Base-by-base conservation (phyloP, 2,329 filamentous ascomycete species). In the Colletotrichum falcatum region DNA sequence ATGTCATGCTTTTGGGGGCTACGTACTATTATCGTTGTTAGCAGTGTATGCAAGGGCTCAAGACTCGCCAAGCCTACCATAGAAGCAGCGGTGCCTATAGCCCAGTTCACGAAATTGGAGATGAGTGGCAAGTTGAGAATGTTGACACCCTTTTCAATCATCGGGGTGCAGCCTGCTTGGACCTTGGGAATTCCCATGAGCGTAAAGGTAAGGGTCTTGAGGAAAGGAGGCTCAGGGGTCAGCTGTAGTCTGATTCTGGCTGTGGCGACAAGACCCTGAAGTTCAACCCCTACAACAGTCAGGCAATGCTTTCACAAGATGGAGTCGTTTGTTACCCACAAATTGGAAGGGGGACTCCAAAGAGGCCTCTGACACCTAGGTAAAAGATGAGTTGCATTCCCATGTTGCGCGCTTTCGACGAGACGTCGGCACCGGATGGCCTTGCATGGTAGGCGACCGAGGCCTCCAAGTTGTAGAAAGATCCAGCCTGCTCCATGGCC, bases 81-180 rank as follows among this genome's bases (percentile, higher is more conserved):
- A 77, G 91, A 92, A 3, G 92, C 92, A 0, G 95, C 94, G 0
- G 96, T 90, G 46, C 90, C 91, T 75, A 98, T 97, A 6, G 95
- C 94, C 83, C 95, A 97, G 81, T 98, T 97, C 80, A 98, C 95
- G 78, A 99, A 98, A 76, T 97, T 97, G 18, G 94, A 97, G 75
- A 98, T 98, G 46, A 98, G 81, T 0, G 95, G 95, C 12, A 98
- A 83, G 75, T 98, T 97, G 33, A 98, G 84, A 55, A 98, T 90
- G 75, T 98, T 98, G 71, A 97, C 91, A 2, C 94, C 95, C 74
- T 90, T 92, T 78, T 96, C 90, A n/a, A 98, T 81, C 91, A 98
- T 96, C 0, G 96, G 96, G 18, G 94, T 91, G 77, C 95, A 98
- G 1, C 94, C 93, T 20, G 95, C 95, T 76, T 92, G 88, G 5